Base-by-base conservation (phyloP, 805 yeast genomes). In the Isabelozyma rhagii region DNA sequence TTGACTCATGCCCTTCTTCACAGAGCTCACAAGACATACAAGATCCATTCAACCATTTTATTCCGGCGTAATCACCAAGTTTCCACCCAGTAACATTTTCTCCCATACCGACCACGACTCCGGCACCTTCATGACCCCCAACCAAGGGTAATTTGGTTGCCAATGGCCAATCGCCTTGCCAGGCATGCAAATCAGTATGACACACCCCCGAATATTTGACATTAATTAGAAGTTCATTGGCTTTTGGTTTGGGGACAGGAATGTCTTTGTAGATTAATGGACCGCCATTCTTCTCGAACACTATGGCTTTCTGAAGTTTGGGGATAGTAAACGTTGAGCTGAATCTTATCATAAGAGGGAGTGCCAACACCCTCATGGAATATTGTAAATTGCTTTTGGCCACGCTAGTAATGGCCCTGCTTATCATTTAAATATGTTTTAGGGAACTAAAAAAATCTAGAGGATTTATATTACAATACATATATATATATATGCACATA, bases 101-200 rank as follows among this genome's bases (percentile, higher is more conserved):
- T 57, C 96, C 96, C 63, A 79, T 76, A 53, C 85, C 92, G 52
- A 87, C 94, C 56, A 88, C 94, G 46, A 81, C 80, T 66, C 96
- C 96, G 28, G 93, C 92, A 73, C 94, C 96, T 72, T 88, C 96
- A 72, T 88, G 96, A 60, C 96, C 96, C 55, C 94, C 94, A 45
- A 87, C 91, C 58, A 87, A 74, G 21, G 94, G 93, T 52, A 85
- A 75, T 66, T 84, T 85, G 56, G 85, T 81, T 55, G 73, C 81
- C 68, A 86, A 75, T 46, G 96, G 94, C 96, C 96, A 89, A 74
- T 90, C 96, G 63, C 96, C 96, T 67, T 87, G 82, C 92, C 94
- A 88, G 49, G 96, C 96, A 76, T 90, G 97, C 68, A 90, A 80
- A 66, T 89, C 97, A 38, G 96, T 89, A 78, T 91, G 97, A 74